Base-by-base conservation (phyloP, 768 basidiomycete genomes). In the Boletus vermiculosoides region DNA sequence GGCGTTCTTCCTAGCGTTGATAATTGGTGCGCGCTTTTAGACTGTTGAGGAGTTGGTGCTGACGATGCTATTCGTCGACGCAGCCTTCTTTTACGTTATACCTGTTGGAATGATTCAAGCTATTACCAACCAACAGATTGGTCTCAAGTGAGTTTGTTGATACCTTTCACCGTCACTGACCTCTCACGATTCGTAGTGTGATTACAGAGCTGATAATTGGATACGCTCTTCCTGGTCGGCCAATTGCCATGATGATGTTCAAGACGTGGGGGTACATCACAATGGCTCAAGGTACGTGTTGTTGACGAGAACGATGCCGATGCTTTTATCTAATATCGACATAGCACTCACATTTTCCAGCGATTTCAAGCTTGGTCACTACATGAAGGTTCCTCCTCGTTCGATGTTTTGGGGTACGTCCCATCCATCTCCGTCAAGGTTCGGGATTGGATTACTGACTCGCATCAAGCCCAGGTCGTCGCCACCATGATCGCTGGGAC, bases 161-260 rank as follows among this genome's bases (percentile, higher is more conserved):
- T 3, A 25, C 9, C 2, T 11, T 47, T 33, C 3, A 0, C 9
- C 18, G 20, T 20, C 10, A 1, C 10, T 12, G 18, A 44, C 31
- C 8, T 55, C 60, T 62, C 34, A 67, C 9, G 9, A 10, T 44
- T 22, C 7, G 48, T 39, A 68, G 67, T 65, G 88, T 91, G 34
- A 82, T 92, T 54, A 83, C 88, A 0, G 89, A 92, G 65, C 76
- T 91, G 37, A 79, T 91, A 42, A 79, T 85, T 49, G 88, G 89
- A 16, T 74, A 73, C 44, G 66, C 73, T 11, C 68, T 80, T 23
- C 80, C 80, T 65, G 89, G 89, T 16, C 80, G 79, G 50, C 87
- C 90, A 3, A 79, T 89, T 56, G 87, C 88, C 0, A 84, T 88
- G 82, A 87, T 90, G 88, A 84, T 89, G 81, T 88, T 85, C 76